A percentile compares a stretch with the other conserved stretches of the same genome.
Evolutionary conservation across 202 grass and related monocot species (phyloP).

Genomic region (Dendrocalamus latiflorus): DNA sequence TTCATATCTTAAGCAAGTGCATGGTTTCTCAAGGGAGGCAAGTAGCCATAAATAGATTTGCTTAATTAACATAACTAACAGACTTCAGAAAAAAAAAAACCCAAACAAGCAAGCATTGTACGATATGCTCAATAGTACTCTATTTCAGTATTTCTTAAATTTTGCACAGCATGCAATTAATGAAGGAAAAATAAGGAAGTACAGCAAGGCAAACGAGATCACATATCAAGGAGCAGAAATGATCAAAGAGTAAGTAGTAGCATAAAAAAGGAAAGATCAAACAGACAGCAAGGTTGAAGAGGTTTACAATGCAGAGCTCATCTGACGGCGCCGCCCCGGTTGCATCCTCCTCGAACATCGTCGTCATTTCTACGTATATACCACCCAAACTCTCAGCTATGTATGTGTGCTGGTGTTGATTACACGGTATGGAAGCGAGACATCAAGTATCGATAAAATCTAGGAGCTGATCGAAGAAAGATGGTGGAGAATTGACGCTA

Average conservation of each 20-base stretch:
- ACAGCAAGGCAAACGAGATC: background rate
- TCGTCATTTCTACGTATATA: background rate
- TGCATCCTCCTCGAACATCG: conserved; percentile 32
- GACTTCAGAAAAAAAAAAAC: background rate
- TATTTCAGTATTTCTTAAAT: background rate
- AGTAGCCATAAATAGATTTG: background rate
- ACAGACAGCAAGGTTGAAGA: background rate
- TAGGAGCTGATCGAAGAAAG: background rate
- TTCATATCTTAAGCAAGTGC: background rate
- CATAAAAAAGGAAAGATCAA: background rate
- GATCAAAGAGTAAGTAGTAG: background rate
- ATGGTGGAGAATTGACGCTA: background rate
- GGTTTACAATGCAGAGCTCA: conserved; percentile 37
- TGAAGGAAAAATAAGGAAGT: background rate
- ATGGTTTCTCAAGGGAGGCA: background rate
- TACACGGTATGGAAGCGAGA: background rate
- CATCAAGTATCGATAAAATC: conserved; percentile 1
- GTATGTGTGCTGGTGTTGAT: background rate
- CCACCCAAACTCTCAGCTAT: background rate
- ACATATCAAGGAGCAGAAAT: background rate
- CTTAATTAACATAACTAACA: background rate
- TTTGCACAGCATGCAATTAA: no score
- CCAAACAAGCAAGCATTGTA: background rate
- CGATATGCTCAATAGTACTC: background rate
- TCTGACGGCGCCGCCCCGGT: background rate